A percentile compares a stretch with the other conserved stretches of the same genome.
These are phyloP conservation scores for Solanum rostratum DNA, from an alignment of 257 asterid genomes.

Conservation along the genomic window DNA sequence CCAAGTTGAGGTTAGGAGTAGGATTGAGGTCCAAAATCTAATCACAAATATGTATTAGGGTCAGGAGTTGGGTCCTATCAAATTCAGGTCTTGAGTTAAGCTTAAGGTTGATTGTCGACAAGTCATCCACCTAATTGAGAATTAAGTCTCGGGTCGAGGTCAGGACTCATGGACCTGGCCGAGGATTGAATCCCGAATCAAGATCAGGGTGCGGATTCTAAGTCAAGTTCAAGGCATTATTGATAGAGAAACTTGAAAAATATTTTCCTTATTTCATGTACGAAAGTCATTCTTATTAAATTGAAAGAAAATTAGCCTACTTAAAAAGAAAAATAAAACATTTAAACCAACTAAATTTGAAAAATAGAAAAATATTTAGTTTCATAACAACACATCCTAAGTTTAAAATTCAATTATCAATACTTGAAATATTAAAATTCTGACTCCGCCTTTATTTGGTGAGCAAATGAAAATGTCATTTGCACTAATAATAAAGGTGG, in stretches of 20 bases:
- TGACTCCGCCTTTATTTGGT: not conserved
- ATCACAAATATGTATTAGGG: not conserved
- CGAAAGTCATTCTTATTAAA: not conserved
- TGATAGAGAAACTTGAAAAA: not conserved
- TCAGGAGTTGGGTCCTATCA: accelerated
- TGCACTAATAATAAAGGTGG: not conserved
- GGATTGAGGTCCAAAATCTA: accelerated
- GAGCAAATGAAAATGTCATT: not conserved
- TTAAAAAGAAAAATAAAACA: no score
- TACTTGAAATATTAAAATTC: not conserved
- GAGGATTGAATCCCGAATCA: not conserved
- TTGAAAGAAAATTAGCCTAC: not conserved
- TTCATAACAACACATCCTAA: no score
- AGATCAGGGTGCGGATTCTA: no score
- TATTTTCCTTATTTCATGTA: accelerated
- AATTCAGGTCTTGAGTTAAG: no score
- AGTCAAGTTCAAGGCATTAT: not conserved
- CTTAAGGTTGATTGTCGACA: no score
- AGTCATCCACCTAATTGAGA: not conserved
- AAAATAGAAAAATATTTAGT: no score
- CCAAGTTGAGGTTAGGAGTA: not conserved
- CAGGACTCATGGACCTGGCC: no score
- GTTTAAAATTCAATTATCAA: not conserved
- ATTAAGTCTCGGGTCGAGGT: not conserved
- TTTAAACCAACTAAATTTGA: not conserved